Evolutionary conservation across 352 stramenopile genomes (phyloP).

Genomic region (Phytophthora citrophthora): DNA sequence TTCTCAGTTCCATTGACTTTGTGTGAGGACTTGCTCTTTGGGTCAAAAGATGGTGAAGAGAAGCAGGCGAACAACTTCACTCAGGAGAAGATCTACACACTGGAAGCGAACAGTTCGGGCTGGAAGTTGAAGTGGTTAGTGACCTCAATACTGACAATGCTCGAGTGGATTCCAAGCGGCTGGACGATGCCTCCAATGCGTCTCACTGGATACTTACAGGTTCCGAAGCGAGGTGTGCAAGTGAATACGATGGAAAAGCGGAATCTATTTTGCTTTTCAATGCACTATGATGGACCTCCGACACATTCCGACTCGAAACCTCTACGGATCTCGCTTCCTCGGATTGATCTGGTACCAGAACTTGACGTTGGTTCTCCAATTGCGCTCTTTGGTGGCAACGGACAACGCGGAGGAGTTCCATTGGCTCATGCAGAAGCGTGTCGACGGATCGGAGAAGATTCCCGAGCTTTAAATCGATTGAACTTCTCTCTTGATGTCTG

Average conservation of each 20-base stretch:
- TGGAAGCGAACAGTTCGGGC: slow-evolving; percentile 60
- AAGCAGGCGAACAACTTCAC: slow-evolving; percentile 23
- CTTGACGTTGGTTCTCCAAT: slow-evolving; percentile 35
- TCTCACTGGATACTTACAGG: slow-evolving; percentile 48
- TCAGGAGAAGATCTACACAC: slow-evolving; percentile 56
- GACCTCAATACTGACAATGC: slow-evolving; percentile 37
- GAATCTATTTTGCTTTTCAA: slow-evolving; percentile 60
- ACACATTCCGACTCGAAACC: background rate
- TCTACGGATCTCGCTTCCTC: slow-evolving; percentile 11
- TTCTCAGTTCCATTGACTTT: slow-evolving; percentile 51
- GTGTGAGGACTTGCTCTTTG: slow-evolving; percentile 27
- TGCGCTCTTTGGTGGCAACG: slow-evolving; percentile 10
- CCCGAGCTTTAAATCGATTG: slow-evolving; percentile 40
- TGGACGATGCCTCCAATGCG: slow-evolving; percentile 52
- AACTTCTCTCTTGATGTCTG: slow-evolving; percentile 70
- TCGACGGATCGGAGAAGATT: slow-evolving; percentile 26
- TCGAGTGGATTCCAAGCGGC: slow-evolving; percentile 47
- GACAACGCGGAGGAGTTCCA: slow-evolving; percentile 23
- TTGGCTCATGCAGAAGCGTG: slow-evolving; percentile 30
- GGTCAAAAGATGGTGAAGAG: background rate
- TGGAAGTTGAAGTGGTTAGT: slow-evolving; percentile 56
- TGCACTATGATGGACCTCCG: slow-evolving; percentile 36
- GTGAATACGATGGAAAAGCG: slow-evolving; percentile 28
- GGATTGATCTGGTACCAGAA: background rate
- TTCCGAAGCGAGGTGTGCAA: background rate